Conservation (phyloP, 805 yeast species). For the Candida adriatica region DNA sequence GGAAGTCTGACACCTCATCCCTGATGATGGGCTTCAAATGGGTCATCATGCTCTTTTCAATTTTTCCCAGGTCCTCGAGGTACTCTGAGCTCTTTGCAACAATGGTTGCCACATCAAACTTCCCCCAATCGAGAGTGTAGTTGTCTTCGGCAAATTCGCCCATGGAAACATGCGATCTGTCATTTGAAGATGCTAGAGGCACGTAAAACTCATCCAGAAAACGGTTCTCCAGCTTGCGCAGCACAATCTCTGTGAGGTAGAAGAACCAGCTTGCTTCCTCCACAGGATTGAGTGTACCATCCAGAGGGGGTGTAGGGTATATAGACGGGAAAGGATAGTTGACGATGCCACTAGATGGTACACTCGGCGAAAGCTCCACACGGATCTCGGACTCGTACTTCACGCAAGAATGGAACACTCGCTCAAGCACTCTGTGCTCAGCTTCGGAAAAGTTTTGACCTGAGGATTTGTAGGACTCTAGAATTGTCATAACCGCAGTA, state of each 20-base stretch:
- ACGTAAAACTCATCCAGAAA: constrained; percentile 20
- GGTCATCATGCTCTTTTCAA: constrained; percentile 14
- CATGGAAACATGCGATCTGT: constrained; percentile 2
- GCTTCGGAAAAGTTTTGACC: constrained; percentile 13
- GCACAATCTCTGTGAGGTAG: constrained; percentile 19
- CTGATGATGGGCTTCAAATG: constrained; percentile 12
- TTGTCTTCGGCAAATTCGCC: constrained; percentile 12
- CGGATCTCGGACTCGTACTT: constrained; percentile 21
- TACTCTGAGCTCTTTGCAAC: constrained; percentile 7
- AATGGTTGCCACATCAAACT: constrained; percentile 9
- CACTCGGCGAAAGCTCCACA: constrained; percentile 21
- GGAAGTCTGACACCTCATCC: constrained; percentile 12
- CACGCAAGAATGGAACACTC: constrained; percentile 20
- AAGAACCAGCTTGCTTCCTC: constrained; percentile 23
- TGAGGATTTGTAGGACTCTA: constrained; percentile 17
- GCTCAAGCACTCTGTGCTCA: constrained; percentile 14
- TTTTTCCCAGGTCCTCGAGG: constrained; percentile 15
- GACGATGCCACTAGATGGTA: constrained; percentile 21
- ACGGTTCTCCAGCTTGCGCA: constrained; percentile 21
- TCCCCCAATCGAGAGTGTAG: constrained; percentile 16
- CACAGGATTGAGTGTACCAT: constrained; percentile 8
- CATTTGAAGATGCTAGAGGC: constrained; percentile 8
- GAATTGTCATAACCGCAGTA: constrained; percentile 14
- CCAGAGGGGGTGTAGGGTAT: constrained; percentile 20
- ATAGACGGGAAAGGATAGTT: constrained; percentile 19